Evolutionary conservation across 2,329 filamentous ascomycete species (phyloP), one percentile per base, ranked within the genome.

Genomic region (Ophiognomonia clavigignenti-juglandacearum): DNA sequence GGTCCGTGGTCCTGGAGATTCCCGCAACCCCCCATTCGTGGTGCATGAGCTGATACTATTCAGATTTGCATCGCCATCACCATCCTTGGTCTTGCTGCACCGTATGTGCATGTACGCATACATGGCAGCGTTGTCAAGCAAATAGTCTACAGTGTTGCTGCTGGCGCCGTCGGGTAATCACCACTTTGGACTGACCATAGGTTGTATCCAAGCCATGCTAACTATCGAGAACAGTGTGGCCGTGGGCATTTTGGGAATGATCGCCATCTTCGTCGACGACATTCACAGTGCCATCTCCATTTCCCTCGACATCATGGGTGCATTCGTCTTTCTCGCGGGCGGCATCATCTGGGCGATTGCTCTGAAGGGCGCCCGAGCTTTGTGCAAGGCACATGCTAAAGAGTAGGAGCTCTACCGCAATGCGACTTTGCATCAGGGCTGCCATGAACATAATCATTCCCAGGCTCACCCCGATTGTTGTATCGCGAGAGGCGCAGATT

Each of bases 81-180:
- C 13, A 59, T 65, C 23, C 54, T 65, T 13, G 63, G 58, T 10
- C 47, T 65, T 13, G 64, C 62, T 10, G 54, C 62, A 2, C 58
- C 58, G 6, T 56, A 64, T 11, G 57, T 61, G 20, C 64, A 65
- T 44, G 56, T 61, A 2, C 62, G 64, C 37, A 42, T 27, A 0
- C 7, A 57, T 14, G 60, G 57, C 32, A 51, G 43, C 9, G 54
- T 57, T 1, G 62, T 62, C 0, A 43, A 59, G 14, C 59, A 63
- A 41, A 64, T 61, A 2, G 59, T 61, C 4, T 65, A 64, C 48
- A 57, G 57, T 37, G 58, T 56, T 51, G 64, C 64, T 47, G 54
- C 55, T 2, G 63, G 63, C 20, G 63, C 59, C 1, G 63, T 64
- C 27, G 62, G 42, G 42, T 44, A 44, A 37, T 35, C 6, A 16